phyloP scores from a whole-genome alignment of 495 filamentous ascomycete species.

The Echria macrotheca region DNA sequence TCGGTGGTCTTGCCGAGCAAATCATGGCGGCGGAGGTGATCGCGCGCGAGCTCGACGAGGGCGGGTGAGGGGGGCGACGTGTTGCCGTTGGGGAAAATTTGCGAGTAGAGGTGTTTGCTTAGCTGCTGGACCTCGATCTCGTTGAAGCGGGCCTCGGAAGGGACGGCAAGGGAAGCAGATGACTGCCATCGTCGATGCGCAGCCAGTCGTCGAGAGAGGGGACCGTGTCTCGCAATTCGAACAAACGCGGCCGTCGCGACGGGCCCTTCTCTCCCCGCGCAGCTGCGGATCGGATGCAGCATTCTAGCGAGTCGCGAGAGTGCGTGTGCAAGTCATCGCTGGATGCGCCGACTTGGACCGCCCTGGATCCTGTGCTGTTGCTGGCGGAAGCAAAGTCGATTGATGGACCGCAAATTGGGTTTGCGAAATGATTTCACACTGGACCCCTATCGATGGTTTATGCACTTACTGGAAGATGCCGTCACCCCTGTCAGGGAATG shows the following conservation, averaged over 20 bases:
- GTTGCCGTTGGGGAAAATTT: conserved; percentile 61
- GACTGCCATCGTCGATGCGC: conserved; percentile 37
- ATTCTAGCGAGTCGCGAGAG: conserved; percentile 26
- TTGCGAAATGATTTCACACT: background rate
- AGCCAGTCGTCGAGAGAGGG: conserved; percentile 13
- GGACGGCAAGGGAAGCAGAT: conserved; percentile 39
- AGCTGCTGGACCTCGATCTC: conserved; percentile 93
- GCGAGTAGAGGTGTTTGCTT: conserved; percentile 70
- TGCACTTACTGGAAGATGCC: background rate
- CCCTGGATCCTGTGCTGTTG: background rate
- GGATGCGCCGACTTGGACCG: background rate
- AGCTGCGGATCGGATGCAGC: conserved; percentile 32
- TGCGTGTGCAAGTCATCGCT: conserved; percentile 20
- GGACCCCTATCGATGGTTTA: background rate
- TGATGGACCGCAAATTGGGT: background rate
- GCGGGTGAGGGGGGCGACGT: conserved; percentile 54
- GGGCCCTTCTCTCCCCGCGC: conserved; percentile 32
- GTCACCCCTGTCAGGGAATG: no score
- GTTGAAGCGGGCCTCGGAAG: conserved; percentile 67
- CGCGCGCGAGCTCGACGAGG: conserved; percentile 69
- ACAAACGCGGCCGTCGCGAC: conserved; percentile 29
- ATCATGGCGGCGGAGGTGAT: conserved; percentile 82
- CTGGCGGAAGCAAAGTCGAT: background rate
- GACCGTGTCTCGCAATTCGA: conserved; percentile 33
- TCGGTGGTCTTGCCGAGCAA: conserved; percentile 87